Percentiles rank a stretch among this genome's conserved stretches.
Evolutionary conservation across 169 alveolate genomes (phyloP).

Genomic region (Plasmodium gonderi): DNA sequence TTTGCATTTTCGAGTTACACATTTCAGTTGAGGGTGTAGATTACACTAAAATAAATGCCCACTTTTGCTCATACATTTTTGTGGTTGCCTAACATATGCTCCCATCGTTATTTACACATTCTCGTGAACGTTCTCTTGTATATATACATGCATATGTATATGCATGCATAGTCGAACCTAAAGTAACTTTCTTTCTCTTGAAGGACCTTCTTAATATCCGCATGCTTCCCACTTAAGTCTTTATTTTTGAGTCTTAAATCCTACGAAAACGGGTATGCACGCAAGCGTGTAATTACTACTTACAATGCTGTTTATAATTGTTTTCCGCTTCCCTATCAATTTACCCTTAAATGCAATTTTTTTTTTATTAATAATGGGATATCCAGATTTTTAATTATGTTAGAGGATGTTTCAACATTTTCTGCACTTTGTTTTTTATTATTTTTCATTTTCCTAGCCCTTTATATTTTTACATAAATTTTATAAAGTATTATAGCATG

Average conservation of each 20-base stretch:
- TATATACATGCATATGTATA: background rate
- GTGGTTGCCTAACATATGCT: no score
- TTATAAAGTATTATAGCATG: background rate
- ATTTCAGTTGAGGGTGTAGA: no score
- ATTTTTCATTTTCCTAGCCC: conserved; percentile 36
- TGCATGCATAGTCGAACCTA: conserved; percentile 15
- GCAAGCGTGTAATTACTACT: background rate
- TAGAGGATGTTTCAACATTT: conserved; percentile 28
- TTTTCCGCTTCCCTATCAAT: background rate
- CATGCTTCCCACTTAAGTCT: conserved; percentile 56
- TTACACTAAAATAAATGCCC: no score
- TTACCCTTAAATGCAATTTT: conserved; percentile 62
- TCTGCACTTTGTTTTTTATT: conserved; percentile 4
- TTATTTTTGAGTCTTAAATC: conserved; percentile 60
- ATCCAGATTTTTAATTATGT: conserved; percentile 59
- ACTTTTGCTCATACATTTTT: no score
- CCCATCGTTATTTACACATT: no score
- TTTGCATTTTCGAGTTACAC: no score
- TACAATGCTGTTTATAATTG: background rate
- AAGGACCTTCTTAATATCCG: conserved; percentile 42
- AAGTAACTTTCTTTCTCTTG: conserved; percentile 44
- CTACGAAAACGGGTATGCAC: background rate
- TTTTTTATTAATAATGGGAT: conserved; percentile 64
- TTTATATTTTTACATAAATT: background rate
- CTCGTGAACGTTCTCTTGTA: no score